Evolutionary conservation across 2,329 filamentous ascomycete species (phyloP).

Genomic region (Stenocarpella maydis): DNA sequence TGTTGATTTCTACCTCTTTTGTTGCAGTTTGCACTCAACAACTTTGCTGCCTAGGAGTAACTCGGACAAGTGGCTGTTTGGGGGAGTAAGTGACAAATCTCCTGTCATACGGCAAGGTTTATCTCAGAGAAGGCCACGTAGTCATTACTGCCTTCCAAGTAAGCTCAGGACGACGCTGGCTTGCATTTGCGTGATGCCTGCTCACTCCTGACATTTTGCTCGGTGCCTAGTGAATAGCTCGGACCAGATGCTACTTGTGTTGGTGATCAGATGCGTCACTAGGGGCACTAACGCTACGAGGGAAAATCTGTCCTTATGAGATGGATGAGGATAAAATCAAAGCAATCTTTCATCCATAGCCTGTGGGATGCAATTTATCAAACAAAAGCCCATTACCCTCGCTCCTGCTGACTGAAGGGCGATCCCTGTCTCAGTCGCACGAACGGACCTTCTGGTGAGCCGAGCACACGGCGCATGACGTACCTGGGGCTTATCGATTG

Average conservation of each 20-base stretch:
- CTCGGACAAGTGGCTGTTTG: not conserved
- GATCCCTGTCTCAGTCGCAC: not conserved
- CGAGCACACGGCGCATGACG: constrained; percentile 20
- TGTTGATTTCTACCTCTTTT: too few species aligned
- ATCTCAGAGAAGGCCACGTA: not conserved
- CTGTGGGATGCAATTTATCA: not conserved
- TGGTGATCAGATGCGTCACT: not conserved
- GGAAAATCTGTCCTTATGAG: not conserved
- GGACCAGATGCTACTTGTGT: not conserved
- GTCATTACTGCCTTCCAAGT: not conserved
- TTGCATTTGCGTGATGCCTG: not conserved
- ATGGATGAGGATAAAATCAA: not conserved
- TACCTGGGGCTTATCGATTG: constrained; percentile 18
- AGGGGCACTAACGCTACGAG: not conserved
- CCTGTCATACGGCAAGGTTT: fast-evolving
- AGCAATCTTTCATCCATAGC: not conserved
- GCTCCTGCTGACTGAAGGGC: constrained; percentile 6
- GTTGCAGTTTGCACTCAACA: too few species aligned
- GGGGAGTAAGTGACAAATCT: not conserved
- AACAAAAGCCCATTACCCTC: not conserved
- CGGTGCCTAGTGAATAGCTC: not conserved
- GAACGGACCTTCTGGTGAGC: constrained; percentile 8
- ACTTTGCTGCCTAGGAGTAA: too few species aligned
- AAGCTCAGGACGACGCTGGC: not conserved
- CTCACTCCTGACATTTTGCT: not conserved